These are phyloP conservation scores for Allodekkera sacchari DNA, from an alignment of 805 yeast species.

Conservation along the genomic window DNA sequence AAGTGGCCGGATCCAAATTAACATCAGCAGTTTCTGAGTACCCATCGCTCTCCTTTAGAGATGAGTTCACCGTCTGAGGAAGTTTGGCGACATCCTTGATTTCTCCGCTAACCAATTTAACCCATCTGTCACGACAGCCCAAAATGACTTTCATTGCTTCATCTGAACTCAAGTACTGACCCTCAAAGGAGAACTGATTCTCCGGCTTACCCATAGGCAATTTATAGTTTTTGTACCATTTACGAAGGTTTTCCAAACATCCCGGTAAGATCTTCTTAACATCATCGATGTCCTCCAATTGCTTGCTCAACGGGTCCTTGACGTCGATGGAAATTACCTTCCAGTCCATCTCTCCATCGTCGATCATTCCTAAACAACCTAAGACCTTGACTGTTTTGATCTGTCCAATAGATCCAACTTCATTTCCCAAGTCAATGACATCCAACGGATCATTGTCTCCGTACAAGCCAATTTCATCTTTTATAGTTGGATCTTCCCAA, in stretches of 20 bases:
- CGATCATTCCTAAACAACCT: conserved; percentile 72
- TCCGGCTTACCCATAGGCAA: conserved; percentile 74
- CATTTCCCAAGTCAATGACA: conserved; percentile 79
- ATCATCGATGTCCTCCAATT: conserved; percentile 57
- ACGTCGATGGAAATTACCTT: conserved; percentile 66
- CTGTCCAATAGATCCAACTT: conserved; percentile 36
- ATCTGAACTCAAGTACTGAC: conserved; percentile 33
- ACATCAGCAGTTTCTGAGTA: not conserved
- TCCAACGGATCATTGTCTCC: conserved; percentile 97
- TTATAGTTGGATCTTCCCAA: conserved; percentile 87
- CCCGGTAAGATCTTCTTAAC: conserved; percentile 64
- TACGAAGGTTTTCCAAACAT: conserved; percentile 56
- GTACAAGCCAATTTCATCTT: conserved; percentile 24
- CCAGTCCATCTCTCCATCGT: conserved; percentile 98
- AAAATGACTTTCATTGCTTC: conserved; percentile 52
- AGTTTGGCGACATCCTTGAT: conserved; percentile 14
- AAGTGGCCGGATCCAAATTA: conserved; percentile 9
- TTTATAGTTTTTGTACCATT: conserved; percentile 81
- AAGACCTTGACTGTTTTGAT: conserved; percentile 59
- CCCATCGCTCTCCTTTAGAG: conserved; percentile 23
- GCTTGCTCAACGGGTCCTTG: conserved; percentile 54
- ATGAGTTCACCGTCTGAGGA: conserved; percentile 32
- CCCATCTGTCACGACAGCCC: conserved; percentile 69
- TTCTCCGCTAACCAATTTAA: conserved; percentile 38
- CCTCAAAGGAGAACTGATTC: conserved; percentile 69